These are phyloP conservation scores for Tuber umbilicatum DNA, from an alignment of 495 filamentous ascomycete species.

Conservation along the genomic window DNA sequence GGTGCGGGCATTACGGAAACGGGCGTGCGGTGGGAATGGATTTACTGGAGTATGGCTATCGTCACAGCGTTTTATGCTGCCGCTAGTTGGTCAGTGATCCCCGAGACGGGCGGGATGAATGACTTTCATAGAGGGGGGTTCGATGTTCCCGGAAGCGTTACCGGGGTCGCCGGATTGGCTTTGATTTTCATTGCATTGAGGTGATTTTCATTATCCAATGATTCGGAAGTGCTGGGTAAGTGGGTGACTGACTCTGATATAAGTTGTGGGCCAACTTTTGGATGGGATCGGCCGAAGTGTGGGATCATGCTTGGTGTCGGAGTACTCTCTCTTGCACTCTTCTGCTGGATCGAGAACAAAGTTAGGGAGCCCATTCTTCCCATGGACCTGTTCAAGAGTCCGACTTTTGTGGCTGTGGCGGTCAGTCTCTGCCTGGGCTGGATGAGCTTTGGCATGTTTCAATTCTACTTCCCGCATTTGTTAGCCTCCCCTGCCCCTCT, in stretches of 20 bases:
- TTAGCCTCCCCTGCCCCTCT: neutral
- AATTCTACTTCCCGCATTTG: conserved; percentile 55
- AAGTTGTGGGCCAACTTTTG: conserved; percentile 56
- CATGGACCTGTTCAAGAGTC: conserved; percentile 47
- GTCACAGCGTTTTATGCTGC: conserved; percentile 45
- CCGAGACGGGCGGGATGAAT: conserved; percentile 43
- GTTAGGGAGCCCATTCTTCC: conserved; percentile 52
- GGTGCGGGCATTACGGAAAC: conserved; percentile 49
- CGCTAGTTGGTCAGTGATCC: conserved; percentile 48
- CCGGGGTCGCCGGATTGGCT: conserved; percentile 53
- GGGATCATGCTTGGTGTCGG: conserved; percentile 55
- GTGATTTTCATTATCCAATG: conserved; percentile 41
- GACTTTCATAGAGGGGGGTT: conserved; percentile 39
- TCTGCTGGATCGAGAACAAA: conserved; percentile 50
- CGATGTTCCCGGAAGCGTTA: conserved; percentile 49
- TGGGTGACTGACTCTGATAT: neutral
- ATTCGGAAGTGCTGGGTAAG: conserved; percentile 48
- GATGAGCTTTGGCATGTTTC: conserved; percentile 57
- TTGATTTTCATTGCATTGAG: conserved; percentile 42
- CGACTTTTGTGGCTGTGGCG: conserved; percentile 52
- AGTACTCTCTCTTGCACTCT: conserved; percentile 48
- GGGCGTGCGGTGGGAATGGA: conserved; percentile 61
- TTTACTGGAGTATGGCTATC: conserved; percentile 54
- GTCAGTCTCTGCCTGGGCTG: conserved; percentile 53
- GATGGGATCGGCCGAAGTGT: conserved; percentile 53